Percentiles rank a stretch among this genome's conserved stretches.
phyloP scores from a whole-genome alignment of 257 asterid species.

The Eustoma russellianum region DNA sequence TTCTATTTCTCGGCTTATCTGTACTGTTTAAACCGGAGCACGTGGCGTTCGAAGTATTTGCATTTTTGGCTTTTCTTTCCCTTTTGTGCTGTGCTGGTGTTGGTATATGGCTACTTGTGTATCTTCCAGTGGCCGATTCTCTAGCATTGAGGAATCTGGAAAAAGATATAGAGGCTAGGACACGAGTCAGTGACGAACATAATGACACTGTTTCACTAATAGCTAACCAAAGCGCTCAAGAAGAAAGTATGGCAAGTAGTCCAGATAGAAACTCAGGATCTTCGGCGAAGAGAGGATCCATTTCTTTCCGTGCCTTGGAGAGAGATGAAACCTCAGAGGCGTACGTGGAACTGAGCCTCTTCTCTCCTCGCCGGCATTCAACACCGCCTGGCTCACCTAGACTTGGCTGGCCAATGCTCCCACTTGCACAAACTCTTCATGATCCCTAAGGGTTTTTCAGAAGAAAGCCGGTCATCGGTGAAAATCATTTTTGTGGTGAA shows the following conservation, averaged over 20 bases:
- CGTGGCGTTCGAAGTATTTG: slow-evolving; percentile 34
- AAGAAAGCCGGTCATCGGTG: slow-evolving; percentile 8
- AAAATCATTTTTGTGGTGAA: slow-evolving; percentile 49
- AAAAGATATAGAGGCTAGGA: slow-evolving; percentile 48
- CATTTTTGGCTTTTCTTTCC: slow-evolving; percentile 70
- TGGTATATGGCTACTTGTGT: slow-evolving; percentile 59
- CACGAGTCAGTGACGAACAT: slow-evolving; percentile 32
- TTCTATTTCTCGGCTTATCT: slow-evolving; percentile 61
- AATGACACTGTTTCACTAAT: slow-evolving; percentile 56
- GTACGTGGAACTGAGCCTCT: slow-evolving; percentile 84
- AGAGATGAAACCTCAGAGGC: slow-evolving; percentile 44
- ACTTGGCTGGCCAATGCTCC: slow-evolving; percentile 66
- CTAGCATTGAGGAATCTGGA: slow-evolving; percentile 49
- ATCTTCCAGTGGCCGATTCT: slow-evolving; percentile 79
- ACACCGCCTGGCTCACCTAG: slow-evolving; percentile 63
- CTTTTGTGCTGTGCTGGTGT: slow-evolving; percentile 58
- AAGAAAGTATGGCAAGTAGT: slow-evolving; percentile 30
- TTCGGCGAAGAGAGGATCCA: slow-evolving; percentile 45
- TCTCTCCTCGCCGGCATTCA: slow-evolving; percentile 52
- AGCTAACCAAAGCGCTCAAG: slow-evolving; percentile 49
- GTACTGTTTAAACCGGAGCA: slow-evolving; percentile 45
- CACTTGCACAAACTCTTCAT: slow-evolving; percentile 29
- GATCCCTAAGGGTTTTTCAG: background rate
- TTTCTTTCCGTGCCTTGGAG: slow-evolving; percentile 52
- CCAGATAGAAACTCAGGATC: slow-evolving; percentile 33